Evolutionary conservation across 345 rosid genomes (phyloP), one percentile per base, ranked within the genome.

Genomic region (Acer yangbiense): DNA sequence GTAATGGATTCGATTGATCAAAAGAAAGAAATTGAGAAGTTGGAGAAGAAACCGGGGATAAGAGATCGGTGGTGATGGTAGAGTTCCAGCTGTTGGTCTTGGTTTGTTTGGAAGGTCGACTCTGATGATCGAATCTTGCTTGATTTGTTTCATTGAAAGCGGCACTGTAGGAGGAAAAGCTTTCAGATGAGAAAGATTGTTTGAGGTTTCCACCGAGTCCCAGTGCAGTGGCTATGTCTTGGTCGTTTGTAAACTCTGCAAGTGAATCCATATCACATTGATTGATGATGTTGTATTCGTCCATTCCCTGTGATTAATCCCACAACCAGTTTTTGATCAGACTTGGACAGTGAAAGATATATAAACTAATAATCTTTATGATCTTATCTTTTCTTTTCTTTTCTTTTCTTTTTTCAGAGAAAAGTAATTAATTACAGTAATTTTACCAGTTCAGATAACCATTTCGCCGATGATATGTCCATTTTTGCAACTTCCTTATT

Each of bases 361-460:
- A 55, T 16, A 54, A 54, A 43, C 46, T 43, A 43, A 43, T 43
- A 43, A 35, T 35, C 46, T 7, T 7, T 9, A 43, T 1, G 2
- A 9, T 16, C n/a, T 54, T 54, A 9, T 16, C n/a, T 54, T 54
- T 1, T 14, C 58, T 54, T 52, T 11, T 54, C 58, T 54, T 52
- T 11, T 54, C 14, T 44, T 20, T 29, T 39, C 12, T 11, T 35
- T 70, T 43, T 41, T 46, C 6, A 39, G 12, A 18, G 46, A 57
- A 12, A 2, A 39, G 44, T 39, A 17, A n/a, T 0, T 0, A 9
- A 23, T 43, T 43, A 55, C 25, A 16, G n/a, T 10, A 48, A 62
- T 25, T 39, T 64, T 88, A 90, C 90, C 90, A 84, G 78, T 21
- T 87, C 94, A 68, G 84, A 14, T 55, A 87, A 82, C 94, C 91